Conservation (phyloP, 805 yeast species). For the Candida ortonii region DNA sequence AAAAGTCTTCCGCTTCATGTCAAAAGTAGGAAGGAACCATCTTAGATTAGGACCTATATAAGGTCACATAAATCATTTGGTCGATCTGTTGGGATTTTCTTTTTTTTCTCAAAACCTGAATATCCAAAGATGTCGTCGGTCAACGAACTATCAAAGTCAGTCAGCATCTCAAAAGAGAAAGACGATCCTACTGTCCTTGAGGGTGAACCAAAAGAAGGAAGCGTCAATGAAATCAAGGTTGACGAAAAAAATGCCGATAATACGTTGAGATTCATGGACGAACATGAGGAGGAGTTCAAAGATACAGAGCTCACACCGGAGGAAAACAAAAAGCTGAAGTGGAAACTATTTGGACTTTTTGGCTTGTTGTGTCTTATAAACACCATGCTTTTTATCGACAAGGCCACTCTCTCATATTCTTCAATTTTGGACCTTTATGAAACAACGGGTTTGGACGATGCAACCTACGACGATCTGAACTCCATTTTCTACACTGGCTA, state of each 20-base stretch:
- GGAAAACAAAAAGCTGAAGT: conserved; percentile 18
- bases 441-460: conserved; percentile 43
- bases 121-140: too few species aligned
- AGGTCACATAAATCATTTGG: too few species aligned
- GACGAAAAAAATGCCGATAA: conserved; percentile 24
- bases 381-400: conserved; percentile 38
- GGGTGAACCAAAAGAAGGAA: neutral
- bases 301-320: conserved; percentile 20
- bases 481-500: conserved; percentile 55
- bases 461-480: conserved; percentile 45
- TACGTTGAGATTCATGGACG: conserved; percentile 23
- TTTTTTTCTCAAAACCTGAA: too few species aligned
- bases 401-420: conserved; percentile 41
- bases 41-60: too few species aligned
- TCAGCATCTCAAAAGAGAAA: neutral
- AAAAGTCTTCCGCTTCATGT: too few species aligned
- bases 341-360: conserved; percentile 25
- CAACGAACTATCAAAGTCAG: too few species aligned
- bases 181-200: neutral
- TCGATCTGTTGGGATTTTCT: too few species aligned
- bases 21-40: too few species aligned
- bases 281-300: conserved; percentile 9
- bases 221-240: conserved; percentile 3
- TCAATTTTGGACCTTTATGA: conserved; percentile 43
- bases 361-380: conserved; percentile 24